phyloP scores from a whole-genome alignment of 208 protist species.

The Leishmania arabica region DNA sequence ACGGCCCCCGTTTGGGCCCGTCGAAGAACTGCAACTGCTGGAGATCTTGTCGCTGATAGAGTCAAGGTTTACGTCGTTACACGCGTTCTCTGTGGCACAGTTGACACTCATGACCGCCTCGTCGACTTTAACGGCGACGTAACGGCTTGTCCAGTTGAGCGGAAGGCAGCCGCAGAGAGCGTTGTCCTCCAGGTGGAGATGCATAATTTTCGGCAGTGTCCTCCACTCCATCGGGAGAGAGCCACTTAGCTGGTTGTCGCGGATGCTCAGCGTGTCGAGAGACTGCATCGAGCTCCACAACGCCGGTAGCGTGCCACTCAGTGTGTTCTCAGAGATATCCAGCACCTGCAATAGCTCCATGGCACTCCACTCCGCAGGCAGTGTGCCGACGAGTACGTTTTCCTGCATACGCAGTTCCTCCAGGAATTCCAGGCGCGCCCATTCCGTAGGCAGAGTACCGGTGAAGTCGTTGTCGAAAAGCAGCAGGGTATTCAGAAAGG shows the following conservation, averaged over 20 bases:
- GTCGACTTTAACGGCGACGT: conserved; percentile 3
- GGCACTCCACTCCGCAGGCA: conserved; percentile 7
- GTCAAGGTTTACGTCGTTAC: background rate
- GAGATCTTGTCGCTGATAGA: conserved; percentile 2
- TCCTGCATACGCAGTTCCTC: background rate
- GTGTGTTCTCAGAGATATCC: conserved; percentile 5
- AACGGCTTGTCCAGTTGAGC: background rate
- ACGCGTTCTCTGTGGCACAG: conserved; percentile 6
- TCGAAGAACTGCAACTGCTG: background rate
- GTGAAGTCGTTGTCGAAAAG: conserved; percentile 6
- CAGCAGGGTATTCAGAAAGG: background rate
- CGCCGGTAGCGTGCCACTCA: conserved; percentile 3
- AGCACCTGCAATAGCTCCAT: background rate
- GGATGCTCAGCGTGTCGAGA: conserved; percentile 9
- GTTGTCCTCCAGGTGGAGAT: conserved; percentile 5
- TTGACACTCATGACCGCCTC: background rate
- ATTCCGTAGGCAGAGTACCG: conserved; percentile 2
- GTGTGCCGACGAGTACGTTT: conserved; percentile 2
- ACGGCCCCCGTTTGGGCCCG: background rate
- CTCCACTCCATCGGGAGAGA: background rate
- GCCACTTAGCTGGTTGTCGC: conserved; percentile 4
- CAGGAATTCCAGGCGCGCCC: conserved; percentile 1
- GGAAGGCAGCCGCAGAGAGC: conserved; percentile 11
- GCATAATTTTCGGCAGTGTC: background rate
- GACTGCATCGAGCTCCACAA: background rate